Base-by-base conservation (phyloP, 805 yeast genomes). In the Tetrapisispora phaffii region DNA sequence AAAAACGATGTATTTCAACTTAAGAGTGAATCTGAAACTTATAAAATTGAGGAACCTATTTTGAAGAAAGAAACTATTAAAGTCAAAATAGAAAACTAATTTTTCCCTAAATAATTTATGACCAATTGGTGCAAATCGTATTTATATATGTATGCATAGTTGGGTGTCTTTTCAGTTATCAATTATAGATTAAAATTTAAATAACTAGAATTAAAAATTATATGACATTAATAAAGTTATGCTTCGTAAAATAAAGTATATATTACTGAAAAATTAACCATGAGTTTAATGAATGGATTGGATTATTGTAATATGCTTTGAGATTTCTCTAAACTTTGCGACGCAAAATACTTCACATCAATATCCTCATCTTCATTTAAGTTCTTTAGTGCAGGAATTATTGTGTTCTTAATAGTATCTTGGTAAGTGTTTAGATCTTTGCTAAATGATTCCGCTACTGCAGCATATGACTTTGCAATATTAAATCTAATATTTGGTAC, bases 401-500 rank as follows among this genome's bases (percentile, higher is more conserved):
- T 75, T 34, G 78, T 74, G 21, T 67, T 65, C 36, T 68, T 60
- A 28, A 81, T 72, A 39, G 75, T 57, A 17, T 63, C 57, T 28
- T 63, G 54, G 35, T 55, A 57, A 19, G 53, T 49, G 24, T 47
- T 50, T 31, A 50, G 51, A 47, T 59, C 65, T 16, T 22, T 23
- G 15, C 41, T 42, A 47, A 85, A 67, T 15, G 79, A 71, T 57
- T 79, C 76, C 6, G 79, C 80, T 32, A 84, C 71, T 21, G 73
- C 68, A 34, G 77, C 74, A 59, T 84, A 79, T 16, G 95, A 77
- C 65, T 87, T 88, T 22, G 99, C 97, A 51, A 85, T 87, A 67
- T 90, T 93, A 71, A 93, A 93, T 60, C 97, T 77, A 51, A 93
- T 89, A 65, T 93, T 93, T 55, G 99, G 96, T 46, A 93, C 97